phyloP scores from a whole-genome alignment of 1,284 basidiomycete genomes.

The Rhodotorula sp. region DNA sequence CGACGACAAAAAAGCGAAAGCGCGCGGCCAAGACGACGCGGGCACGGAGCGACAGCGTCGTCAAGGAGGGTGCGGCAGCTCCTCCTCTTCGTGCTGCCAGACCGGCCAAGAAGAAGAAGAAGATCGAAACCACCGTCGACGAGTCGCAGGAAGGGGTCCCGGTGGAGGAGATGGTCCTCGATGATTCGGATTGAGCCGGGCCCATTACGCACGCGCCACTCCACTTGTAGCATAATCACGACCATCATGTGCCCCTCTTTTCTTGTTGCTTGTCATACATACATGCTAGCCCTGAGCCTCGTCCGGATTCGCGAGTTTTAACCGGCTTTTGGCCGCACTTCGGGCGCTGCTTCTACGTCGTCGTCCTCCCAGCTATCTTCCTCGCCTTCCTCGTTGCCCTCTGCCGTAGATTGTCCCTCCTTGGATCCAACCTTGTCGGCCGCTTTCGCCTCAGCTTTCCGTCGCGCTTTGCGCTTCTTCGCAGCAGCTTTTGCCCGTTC shows the following conservation, averaged over 20 bases:
- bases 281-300: neutral
- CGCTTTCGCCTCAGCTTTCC: constrained; percentile 44
- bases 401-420: constrained; percentile 6
- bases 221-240: neutral
- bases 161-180: constrained; percentile 1
- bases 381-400: constrained; percentile 14
- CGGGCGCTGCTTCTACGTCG: neutral
- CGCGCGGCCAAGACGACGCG: neutral
- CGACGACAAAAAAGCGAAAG: neutral
- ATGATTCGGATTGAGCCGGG: neutral
- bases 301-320: neutral
- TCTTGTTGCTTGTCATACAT: neutral
- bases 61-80: constrained; percentile 1
- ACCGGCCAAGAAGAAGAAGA: constrained; percentile 2
- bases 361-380: neutral
- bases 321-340: too few relatives aligned
- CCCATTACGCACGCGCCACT: neutral
- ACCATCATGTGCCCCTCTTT: neutral
- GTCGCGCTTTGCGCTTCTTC: constrained; percentile 49
- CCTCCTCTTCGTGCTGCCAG: neutral
- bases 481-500: constrained; percentile 50
- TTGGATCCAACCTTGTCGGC: constrained; percentile 12
- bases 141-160: neutral
- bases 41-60: constrained; percentile 12
- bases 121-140: neutral